A percentile compares a stretch with the other conserved stretches of the same genome.
Evolutionary conservation across 768 basidiomycete genomes (phyloP).

Genomic region (Neoboletus subvelutipes): DNA sequence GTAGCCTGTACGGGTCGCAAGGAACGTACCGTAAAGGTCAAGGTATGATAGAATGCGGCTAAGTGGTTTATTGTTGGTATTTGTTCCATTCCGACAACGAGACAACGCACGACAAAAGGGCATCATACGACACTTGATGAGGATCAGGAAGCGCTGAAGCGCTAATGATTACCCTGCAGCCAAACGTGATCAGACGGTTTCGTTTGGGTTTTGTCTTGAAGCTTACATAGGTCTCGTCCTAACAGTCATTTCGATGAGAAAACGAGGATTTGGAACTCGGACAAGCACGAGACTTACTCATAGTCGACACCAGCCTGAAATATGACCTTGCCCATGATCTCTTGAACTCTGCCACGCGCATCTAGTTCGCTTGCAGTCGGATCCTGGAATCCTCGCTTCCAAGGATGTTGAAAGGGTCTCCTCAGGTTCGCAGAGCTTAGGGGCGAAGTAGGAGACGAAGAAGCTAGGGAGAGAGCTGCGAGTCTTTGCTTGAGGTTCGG

Average conservation of each 20-base stretch:
- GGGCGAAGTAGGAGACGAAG: conserved; percentile 47
- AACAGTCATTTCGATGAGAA: conserved; percentile 11
- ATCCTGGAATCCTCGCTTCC: conserved; percentile 43
- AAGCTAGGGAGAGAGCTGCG: conserved; percentile 56
- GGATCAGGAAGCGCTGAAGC: conserved; percentile 86
- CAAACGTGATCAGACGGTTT: conserved; percentile 10
- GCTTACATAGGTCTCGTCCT: conserved; percentile 88
- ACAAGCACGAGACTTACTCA: conserved; percentile 55
- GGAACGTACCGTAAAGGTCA: conserved; percentile 67
- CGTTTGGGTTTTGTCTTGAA: not conserved
- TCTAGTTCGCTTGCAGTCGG: conserved; percentile 26
- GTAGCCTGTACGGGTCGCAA: not conserved
- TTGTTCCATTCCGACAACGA: conserved; percentile 6
- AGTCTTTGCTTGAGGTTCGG: conserved; percentile 65
- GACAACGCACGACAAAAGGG: conserved; percentile 62
- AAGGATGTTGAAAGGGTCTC: conserved; percentile 52
- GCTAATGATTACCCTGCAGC: conserved; percentile 74
- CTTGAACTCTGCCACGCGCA: conserved; percentile 50
- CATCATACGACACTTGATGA: conserved; percentile 70
- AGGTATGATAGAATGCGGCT: conserved; percentile 80
- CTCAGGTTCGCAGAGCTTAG: conserved; percentile 20
- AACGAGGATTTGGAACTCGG: conserved; percentile 6
- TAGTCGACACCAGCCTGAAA: conserved; percentile 90
- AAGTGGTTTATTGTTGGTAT: conserved; percentile 8
- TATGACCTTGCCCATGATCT: conserved; percentile 69